phyloP scores from a whole-genome alignment of 371 early-diverging fungal genomes.

The Dichotomocladium elegans region DNA sequence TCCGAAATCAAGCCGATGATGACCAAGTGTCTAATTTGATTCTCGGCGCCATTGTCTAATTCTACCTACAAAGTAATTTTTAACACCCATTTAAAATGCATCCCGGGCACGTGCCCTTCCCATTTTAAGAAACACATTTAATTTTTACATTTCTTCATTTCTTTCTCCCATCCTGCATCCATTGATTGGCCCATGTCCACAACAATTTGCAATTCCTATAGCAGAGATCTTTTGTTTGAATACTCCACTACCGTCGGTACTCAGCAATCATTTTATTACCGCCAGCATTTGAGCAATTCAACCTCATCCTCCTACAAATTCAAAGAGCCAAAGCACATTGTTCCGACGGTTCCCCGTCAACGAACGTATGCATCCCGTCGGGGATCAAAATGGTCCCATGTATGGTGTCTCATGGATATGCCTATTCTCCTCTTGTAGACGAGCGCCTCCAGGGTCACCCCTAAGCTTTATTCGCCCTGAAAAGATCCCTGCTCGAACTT shows the following conservation, averaged over 20 bases:
- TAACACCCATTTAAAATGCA: background rate
- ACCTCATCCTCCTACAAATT: slow-evolving; percentile 7
- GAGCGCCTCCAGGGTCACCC: slow-evolving; percentile 19
- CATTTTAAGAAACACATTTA: background rate
- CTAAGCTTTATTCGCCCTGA: slow-evolving; percentile 21
- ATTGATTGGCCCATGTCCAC: background rate
- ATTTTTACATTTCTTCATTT: background rate
- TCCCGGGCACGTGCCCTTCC: background rate
- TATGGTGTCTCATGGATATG: background rate
- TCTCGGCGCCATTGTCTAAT: slow-evolving; percentile 66
- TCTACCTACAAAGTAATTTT: background rate
- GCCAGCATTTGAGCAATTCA: slow-evolving; percentile 13
- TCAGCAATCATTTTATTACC: slow-evolving; percentile 21
- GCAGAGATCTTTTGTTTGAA: background rate
- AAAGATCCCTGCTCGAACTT: slow-evolving; percentile 14
- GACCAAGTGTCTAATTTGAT: slow-evolving; percentile 67
- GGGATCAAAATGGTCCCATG: background rate
- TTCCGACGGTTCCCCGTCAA: slow-evolving; percentile 22
- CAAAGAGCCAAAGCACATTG: slow-evolving; percentile 14
- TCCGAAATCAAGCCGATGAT: slow-evolving; percentile 62
- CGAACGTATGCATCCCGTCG: slow-evolving; percentile 11
- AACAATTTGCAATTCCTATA: background rate
- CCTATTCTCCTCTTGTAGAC: slow-evolving; percentile 6
- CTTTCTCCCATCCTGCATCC: background rate
- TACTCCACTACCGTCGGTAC: slow-evolving; percentile 10